A percentile compares a stretch with the other conserved stretches of the same genome.
Conservation (phyloP, 1,284 basidiomycete genomes). For the Uromyces viciae-fabae region DNA sequence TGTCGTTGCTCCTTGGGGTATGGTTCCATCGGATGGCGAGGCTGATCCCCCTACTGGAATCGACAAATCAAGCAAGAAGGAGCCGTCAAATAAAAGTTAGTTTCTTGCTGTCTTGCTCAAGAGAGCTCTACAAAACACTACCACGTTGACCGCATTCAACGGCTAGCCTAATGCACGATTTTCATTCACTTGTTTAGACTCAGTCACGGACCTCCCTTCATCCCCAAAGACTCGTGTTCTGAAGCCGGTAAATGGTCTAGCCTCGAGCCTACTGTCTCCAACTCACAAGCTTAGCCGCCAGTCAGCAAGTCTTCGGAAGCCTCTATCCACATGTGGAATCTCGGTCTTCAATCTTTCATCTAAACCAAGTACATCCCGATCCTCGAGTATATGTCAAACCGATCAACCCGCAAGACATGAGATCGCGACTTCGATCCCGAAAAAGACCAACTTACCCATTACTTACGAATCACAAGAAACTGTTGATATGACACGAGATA, state of each 20-base stretch:
- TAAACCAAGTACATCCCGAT: neutral
- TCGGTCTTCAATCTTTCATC: neutral
- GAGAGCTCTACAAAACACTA: too few species aligned
- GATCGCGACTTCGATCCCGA: neutral
- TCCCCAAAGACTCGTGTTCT: neutral
- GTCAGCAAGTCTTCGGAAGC: slow-evolving; percentile 1
- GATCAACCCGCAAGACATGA: neutral
- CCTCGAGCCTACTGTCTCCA: slow-evolving; percentile 3
- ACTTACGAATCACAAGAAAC: neutral
- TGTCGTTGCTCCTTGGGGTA: slow-evolving; percentile 29
- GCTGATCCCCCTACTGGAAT: neutral
- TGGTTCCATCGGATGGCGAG: slow-evolving; percentile 14
- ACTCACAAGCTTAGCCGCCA: slow-evolving; percentile 24
- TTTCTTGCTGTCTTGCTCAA: too few species aligned
- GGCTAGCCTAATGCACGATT: too few species aligned
- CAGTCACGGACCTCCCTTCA: neutral
- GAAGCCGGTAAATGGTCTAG: slow-evolving; percentile 1
- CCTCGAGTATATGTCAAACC: neutral
- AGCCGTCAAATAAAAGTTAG: slow-evolving; percentile 21
- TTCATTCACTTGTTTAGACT: too few species aligned
- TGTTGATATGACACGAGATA: neutral
- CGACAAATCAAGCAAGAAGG: neutral
- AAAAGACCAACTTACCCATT: neutral
- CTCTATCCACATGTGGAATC: neutral
- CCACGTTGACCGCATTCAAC: too few species aligned